A percentile compares a stretch with the other conserved stretches of the same genome.
These are phyloP conservation scores for Entophlyctis luteolus DNA, from an alignment of 192 early-diverging fungal genomes.

Conservation along the genomic window DNA sequence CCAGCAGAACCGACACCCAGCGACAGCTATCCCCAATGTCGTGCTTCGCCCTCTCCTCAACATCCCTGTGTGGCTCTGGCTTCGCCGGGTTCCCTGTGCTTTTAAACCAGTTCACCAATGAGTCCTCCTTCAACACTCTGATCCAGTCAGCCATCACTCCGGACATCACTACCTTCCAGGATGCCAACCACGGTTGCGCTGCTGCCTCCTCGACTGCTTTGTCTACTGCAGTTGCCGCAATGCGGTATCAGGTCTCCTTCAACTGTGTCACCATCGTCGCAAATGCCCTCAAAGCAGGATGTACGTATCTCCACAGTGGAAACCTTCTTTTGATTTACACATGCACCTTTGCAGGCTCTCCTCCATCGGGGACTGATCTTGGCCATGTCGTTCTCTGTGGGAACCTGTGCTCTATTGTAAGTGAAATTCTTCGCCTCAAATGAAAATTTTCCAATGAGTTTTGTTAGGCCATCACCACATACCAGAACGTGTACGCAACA, in stretches of 20 bases:
- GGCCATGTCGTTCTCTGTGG: not conserved
- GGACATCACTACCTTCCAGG: not conserved
- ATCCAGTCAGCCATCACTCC: not conserved
- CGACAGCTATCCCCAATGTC: no score
- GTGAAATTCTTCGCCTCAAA: no score
- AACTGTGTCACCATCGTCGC: not conserved
- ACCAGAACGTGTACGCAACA: slow-evolving; percentile 5
- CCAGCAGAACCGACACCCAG: no score
- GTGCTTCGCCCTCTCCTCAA: not conserved
- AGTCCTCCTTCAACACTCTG: not conserved
- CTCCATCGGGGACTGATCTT: not conserved
- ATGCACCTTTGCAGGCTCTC: not conserved
- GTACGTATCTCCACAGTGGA: not conserved
- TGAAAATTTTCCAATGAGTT: no score
- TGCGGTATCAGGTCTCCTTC: not conserved
- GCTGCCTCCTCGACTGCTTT: not conserved
- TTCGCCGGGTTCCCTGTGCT: not conserved
- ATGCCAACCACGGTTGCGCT: not conserved
- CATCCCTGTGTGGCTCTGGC: not conserved
- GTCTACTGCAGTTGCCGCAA: not conserved
- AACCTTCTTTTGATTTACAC: not conserved
- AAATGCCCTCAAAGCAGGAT: not conserved
- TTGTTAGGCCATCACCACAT: not conserved
- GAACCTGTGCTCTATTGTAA: not conserved
- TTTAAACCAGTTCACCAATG: not conserved